These are phyloP conservation scores for Schizophyllum commune DNA, from an alignment of 1,284 basidiomycete species.

Conservation along the genomic window DNA sequence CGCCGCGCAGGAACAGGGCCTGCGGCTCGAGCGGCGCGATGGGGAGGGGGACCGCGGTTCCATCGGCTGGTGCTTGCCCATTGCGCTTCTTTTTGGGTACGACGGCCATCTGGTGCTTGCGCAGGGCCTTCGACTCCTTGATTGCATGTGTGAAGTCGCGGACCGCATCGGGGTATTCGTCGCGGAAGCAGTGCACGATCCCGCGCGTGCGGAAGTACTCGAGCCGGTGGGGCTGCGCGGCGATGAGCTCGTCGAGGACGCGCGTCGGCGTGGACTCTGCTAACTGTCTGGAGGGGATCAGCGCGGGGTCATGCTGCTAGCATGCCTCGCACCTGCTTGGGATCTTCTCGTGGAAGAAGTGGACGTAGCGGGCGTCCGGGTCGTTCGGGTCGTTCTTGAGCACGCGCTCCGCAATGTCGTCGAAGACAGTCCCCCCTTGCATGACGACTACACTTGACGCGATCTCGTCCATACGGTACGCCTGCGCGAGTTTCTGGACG, in stretches of 20 bases:
- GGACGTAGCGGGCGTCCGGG: slow-evolving; percentile 73
- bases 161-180: slow-evolving; percentile 64
- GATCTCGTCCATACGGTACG: slow-evolving; percentile 77
- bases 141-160: slow-evolving; percentile 74
- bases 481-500: slow-evolving; percentile 74
- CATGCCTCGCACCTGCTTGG: slow-evolving; percentile 60
- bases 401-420: slow-evolving; percentile 77
- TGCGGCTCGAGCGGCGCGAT: slow-evolving; percentile 78
- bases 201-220: slow-evolving; percentile 79
- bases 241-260: slow-evolving; percentile 68
- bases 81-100: slow-evolving; percentile 32
- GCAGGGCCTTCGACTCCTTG: slow-evolving; percentile 48
- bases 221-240: slow-evolving; percentile 58
- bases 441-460: slow-evolving; percentile 85
- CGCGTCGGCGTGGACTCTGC: slow-evolving; percentile 72
- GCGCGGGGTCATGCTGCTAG: slow-evolving; percentile 14
- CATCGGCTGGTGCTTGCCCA: slow-evolving; percentile 56
- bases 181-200: slow-evolving; percentile 77
- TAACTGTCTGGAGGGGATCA: slow-evolving; percentile 48
- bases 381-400: slow-evolving; percentile 73
- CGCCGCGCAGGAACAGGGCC: slow-evolving; percentile 71
- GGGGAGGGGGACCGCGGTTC: slow-evolving; percentile 44
- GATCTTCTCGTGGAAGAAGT: slow-evolving; percentile 87
- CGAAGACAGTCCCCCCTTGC: slow-evolving; percentile 83
- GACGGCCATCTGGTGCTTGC: slow-evolving; percentile 20